These are phyloP conservation scores for Friedmanniomyces simplex DNA, from an alignment of 495 filamentous ascomycete genomes.

Conservation along the genomic window DNA sequence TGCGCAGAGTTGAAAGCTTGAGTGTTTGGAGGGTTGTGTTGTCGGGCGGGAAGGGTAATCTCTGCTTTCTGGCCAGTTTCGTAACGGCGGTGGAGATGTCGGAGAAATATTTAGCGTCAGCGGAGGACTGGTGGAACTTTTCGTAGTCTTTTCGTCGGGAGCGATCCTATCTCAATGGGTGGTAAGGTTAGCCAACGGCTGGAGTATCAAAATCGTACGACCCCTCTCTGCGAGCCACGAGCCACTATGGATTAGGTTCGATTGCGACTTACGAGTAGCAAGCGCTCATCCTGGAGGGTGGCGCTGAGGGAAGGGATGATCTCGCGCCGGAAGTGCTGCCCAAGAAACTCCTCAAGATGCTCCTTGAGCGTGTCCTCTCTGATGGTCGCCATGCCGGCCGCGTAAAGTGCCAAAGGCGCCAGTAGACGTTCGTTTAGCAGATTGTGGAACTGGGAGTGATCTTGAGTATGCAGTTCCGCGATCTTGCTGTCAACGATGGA, in stretches of 20 bases:
- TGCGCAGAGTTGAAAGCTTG: not conserved
- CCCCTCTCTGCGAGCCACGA: too few species aligned
- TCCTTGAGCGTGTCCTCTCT: constrained; percentile 3
- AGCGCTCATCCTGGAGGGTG: not conserved
- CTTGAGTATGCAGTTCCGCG: not conserved
- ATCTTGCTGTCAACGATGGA: not conserved
- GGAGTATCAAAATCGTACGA: too few species aligned
- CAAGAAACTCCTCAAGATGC: constrained; percentile 14
- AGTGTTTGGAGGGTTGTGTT: not conserved
- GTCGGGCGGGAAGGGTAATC: not conserved
- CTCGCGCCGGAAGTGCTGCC: constrained; percentile 12
- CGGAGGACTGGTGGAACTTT: constrained; percentile 1
- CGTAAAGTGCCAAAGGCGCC: constrained; percentile 8
- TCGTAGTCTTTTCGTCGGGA: constrained; percentile 6
- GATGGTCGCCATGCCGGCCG: not conserved
- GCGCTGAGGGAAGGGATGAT: not conserved
- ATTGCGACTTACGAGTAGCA: not conserved
- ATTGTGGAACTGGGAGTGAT: not conserved
- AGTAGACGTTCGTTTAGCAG: constrained; percentile 2
- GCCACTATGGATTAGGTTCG: too few species aligned
- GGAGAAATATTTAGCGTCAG: constrained; percentile 3
- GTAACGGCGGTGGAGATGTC: not conserved
- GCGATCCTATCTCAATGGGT: not conserved
- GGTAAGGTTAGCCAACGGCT: too few species aligned
- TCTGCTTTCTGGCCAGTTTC: constrained; percentile 10